Base-by-base conservation (phyloP, 1,139 yeast species). In the Kodamaea arcana region DNA sequence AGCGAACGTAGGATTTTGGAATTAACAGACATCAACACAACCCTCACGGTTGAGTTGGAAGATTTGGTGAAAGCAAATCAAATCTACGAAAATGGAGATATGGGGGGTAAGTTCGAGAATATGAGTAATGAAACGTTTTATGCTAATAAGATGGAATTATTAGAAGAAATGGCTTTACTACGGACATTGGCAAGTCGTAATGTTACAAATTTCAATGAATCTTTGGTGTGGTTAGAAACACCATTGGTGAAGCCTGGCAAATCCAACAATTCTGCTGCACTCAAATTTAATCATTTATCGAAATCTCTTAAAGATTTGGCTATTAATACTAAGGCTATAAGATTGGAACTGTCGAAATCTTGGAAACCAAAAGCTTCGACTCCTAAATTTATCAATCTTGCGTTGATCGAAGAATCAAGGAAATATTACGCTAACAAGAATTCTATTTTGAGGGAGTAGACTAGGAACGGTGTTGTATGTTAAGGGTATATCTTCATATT, bases 101-200 rank as follows among this genome's bases (percentile, higher is more conserved):
- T 43, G 10, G 27, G 43, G 11, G 56, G 54, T 12, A 43, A 46
- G 9, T 55, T 58, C 33, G 48, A 44, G 4, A 46, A 47, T 33
- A 35, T 67, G 4, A 43, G 54, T 24, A 60, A 60, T 4, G 75
- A 70, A 38, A 62, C 60, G 33, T 57, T 58, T 30, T 52, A 50
- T 33, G 52, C 55, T 12, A 56, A 54, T 8, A 60, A 58, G 29
- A 37, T 62, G 33, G 51, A 58, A 2, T 45, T 69, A 21, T 42
- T 69, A 3, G 68, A 60, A 34, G 74, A 69, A 45, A 60, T 70
- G 12, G 45, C 55, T 1, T 47, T 60, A 17, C 49, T 72, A 26
- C 50, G 71, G 31, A 52, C 49, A 15, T 42, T 62, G 40, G 54
- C 54, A 12, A 30, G 39, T 15, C 27, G 26, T 10, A 33, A 34